Conservation (phyloP, 345 rosid genomes). For the Cochlearia excelsa region DNA sequence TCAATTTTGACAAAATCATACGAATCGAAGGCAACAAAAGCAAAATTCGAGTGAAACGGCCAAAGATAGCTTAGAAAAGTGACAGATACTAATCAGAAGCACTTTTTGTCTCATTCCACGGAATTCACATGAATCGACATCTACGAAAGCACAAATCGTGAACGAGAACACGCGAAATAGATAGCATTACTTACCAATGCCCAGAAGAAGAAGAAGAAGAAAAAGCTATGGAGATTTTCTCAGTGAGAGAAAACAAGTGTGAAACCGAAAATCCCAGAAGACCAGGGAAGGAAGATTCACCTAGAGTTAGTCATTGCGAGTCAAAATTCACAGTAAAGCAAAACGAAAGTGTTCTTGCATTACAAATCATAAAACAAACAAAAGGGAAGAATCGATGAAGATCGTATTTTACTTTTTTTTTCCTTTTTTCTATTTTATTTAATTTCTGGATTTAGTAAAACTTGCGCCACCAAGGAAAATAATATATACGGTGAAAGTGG, state of each 20-base stretch:
- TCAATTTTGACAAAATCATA: background rate
- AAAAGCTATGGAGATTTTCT: no score
- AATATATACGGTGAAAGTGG: background rate
- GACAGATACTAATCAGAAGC: background rate
- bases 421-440: background rate
- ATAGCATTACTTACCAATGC: background rate
- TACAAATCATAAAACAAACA: background rate
- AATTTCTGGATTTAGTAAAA: constrained; percentile 7
- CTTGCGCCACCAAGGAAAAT: constrained; percentile 24
- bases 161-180: constrained; percentile 23
- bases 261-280: no score
- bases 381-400: constrained; percentile 1
- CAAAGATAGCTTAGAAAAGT: background rate
- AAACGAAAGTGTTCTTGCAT: constrained; percentile 1
- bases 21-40: constrained; percentile 5
- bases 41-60: constrained; percentile 19
- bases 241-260: no score
- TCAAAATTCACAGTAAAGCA: background rate
- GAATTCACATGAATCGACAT: constrained; percentile 18
- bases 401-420: background rate
- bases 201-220: no score
- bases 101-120: constrained; percentile 12
- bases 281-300: no score
- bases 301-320: no score
- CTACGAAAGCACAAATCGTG: constrained; percentile 15